A percentile compares a stretch with the other conserved stretches of the same genome.
Evolutionary conservation across 331 rosid genomes (phyloP).

Genomic region (Acacia pycnantha): DNA sequence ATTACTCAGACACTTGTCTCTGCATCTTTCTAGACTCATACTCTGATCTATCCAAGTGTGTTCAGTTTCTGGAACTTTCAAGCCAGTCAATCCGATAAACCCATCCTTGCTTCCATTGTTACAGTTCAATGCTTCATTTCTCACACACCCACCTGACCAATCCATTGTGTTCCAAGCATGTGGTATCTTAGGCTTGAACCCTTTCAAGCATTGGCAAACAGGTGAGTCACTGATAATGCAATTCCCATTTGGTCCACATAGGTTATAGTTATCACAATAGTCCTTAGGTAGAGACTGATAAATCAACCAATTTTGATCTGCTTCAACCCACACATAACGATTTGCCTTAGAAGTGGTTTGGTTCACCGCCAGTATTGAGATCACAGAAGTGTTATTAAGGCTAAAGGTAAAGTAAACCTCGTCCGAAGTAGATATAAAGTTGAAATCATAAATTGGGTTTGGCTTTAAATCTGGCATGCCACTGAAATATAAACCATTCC

Average conservation of each 20-base stretch:
- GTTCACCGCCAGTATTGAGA: slow-evolving; percentile 30
- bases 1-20: slow-evolving; percentile 35
- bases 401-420: slow-evolving; percentile 29
- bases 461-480: slow-evolving; percentile 19
- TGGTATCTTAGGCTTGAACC: slow-evolving; percentile 37
- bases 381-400: slow-evolving; percentile 11
- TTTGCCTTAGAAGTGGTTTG: slow-evolving; percentile 7
- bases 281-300: slow-evolving; percentile 40
- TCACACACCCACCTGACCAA: slow-evolving; percentile 36
- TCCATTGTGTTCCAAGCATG: slow-evolving; percentile 15
- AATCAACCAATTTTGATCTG: slow-evolving; percentile 14
- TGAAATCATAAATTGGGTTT: slow-evolving; percentile 2
- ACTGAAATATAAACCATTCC: slow-evolving; percentile 29
- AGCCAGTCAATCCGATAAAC: slow-evolving; percentile 21
- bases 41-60: slow-evolving; percentile 24
- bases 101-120: slow-evolving; percentile 15
- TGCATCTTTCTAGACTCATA: slow-evolving; percentile 34
- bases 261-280: slow-evolving; percentile 38
- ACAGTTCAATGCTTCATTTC: slow-evolving; percentile 25
- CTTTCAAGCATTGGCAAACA: slow-evolving; percentile 37
- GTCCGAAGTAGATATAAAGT: slow-evolving; percentile 18
- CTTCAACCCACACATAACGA: slow-evolving; percentile 21
- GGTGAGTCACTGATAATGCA: slow-evolving; percentile 26
- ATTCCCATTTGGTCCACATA: slow-evolving; percentile 42
- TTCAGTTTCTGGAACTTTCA: slow-evolving; percentile 41